Percentiles rank a stretch among this genome's conserved stretches.
Conservation (phyloP, 208 protist species). For the Leishmania tarentolae region DNA sequence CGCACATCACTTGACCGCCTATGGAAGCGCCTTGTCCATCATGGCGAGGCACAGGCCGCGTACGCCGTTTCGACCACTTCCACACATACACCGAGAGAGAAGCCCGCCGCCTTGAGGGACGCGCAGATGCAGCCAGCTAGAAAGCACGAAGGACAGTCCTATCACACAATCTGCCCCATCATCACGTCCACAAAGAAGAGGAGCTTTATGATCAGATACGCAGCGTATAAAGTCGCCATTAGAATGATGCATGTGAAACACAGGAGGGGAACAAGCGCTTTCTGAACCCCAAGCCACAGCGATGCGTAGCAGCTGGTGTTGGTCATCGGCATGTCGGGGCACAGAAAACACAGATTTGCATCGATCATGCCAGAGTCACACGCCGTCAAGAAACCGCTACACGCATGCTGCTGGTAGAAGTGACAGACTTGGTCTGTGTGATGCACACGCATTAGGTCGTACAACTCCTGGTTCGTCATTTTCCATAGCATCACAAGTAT, state of each 20-base stretch:
- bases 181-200: not conserved
- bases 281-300: not conserved
- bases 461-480: not conserved
- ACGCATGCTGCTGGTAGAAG: conserved; percentile 18
- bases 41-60: no score
- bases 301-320: conserved; percentile 6
- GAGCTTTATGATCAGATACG: conserved; percentile 10
- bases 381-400: conserved; percentile 1
- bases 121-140: not conserved
- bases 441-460: not conserved
- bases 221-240: not conserved
- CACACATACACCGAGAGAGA: not conserved
- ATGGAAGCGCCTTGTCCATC: no score
- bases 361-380: not conserved
- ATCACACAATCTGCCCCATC: not conserved
- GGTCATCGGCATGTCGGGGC: not conserved
- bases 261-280: conserved; percentile 4
- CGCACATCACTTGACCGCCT: no score
- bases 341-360: conserved; percentile 5
- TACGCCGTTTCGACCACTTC: no score
- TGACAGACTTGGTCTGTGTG: not conserved
- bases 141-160: not conserved
- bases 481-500: not conserved
- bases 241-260: conserved; percentile 11
- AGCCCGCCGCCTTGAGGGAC: not conserved